A percentile compares a stretch with the other conserved stretches of the same genome.
Evolutionary conservation across 805 yeast species (phyloP).

Genomic region (Ogataea ramenticola): DNA sequence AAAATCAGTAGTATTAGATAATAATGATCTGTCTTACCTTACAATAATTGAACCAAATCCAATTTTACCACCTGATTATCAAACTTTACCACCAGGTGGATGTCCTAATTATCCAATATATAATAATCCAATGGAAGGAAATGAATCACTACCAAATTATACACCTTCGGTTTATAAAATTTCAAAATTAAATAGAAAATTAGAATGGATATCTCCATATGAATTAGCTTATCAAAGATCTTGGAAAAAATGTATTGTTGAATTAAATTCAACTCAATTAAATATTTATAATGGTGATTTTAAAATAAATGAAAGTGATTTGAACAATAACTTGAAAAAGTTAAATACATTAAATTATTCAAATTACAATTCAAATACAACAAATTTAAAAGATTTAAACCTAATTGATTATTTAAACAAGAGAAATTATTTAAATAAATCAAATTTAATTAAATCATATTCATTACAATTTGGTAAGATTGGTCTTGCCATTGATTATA

Average conservation of each 20-base stretch:
- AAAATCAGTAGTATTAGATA: no score
- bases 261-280: constrained; percentile 80
- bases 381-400: constrained; percentile 21
- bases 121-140: constrained; percentile 20
- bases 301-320: background rate
- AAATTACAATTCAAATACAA: constrained; percentile 19
- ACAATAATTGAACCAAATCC: constrained; percentile 30
- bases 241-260: constrained; percentile 67
- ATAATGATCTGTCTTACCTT: no score
- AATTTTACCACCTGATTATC: constrained; percentile 30
- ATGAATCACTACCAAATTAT: constrained; percentile 54
- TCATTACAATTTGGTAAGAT: constrained; percentile 78
- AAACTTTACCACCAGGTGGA: constrained; percentile 27
- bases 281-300: constrained; percentile 48
- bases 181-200: constrained; percentile 53
- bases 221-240: constrained; percentile 57
- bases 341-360: constrained; percentile 9
- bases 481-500: constrained; percentile 84
- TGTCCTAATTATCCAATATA: constrained; percentile 26
- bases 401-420: constrained; percentile 13
- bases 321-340: background rate
- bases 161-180: constrained; percentile 56
- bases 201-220: constrained; percentile 75
- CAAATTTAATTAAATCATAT: constrained; percentile 50
- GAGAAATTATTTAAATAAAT: constrained; percentile 21